Conservation (phyloP, 139 green algal genomes). For the Tetraselmis chui region DNA sequence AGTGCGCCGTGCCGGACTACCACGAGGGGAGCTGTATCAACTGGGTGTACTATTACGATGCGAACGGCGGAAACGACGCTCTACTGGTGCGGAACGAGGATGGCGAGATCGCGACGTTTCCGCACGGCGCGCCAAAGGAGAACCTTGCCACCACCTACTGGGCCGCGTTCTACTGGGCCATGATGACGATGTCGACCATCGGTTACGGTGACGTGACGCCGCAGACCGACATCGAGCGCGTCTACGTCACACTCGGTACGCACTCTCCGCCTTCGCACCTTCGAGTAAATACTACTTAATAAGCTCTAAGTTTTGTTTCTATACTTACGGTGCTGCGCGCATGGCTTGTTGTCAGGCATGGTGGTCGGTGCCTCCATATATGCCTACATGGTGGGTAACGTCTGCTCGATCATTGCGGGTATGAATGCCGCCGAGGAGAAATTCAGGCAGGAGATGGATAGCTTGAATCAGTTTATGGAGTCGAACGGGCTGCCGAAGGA, state of each 20-base stretch:
- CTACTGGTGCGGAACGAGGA: background rate
- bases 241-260: constrained; percentile 2
- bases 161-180: background rate
- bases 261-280: too few relatives aligned
- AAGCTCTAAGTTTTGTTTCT: too few relatives aligned
- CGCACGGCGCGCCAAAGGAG: background rate
- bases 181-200: background rate
- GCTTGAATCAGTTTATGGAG: constrained; percentile 1
- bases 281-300: too few relatives aligned
- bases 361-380: background rate
- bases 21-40: background rate
- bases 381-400: constrained; percentile 4
- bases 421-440: background rate
- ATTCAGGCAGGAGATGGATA: background rate
- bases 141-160: background rate
- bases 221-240: background rate
- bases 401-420: background rate
- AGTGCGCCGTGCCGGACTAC: background rate
- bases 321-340: too few relatives aligned
- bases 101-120: background rate
- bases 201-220: constrained; percentile 5
- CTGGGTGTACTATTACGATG: background rate
- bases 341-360: background rate
- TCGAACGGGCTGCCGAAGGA: background rate
- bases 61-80: background rate